A percentile compares a stretch with the other conserved stretches of the same genome.
Evolutionary conservation across 2,329 filamentous ascomycete species (phyloP).

Genomic region (Hymenoscyphus infarciens): DNA sequence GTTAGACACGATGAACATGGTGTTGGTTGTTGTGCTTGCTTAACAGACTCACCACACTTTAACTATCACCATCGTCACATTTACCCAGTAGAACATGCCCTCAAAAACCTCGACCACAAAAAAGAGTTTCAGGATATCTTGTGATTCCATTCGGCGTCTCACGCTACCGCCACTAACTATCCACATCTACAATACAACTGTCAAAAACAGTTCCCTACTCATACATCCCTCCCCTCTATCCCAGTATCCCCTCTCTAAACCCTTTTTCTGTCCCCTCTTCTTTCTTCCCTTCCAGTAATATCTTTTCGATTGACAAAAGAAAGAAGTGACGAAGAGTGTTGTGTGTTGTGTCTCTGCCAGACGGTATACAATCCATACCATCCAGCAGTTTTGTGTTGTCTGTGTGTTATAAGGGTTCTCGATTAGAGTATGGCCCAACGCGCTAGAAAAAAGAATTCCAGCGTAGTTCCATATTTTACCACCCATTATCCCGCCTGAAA

Average conservation of each 20-base stretch:
- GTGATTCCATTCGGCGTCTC: background rate
- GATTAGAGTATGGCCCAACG: slow-evolving; percentile 4
- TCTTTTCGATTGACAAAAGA: slow-evolving; percentile 1
- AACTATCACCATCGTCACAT: background rate
- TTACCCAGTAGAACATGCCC: background rate
- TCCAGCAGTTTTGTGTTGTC: background rate
- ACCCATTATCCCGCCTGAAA: slow-evolving; percentile 4
- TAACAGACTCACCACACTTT: too few species aligned
- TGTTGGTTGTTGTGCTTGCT: too few species aligned
- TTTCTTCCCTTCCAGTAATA: background rate
- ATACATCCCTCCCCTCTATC: background rate
- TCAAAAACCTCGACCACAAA: background rate
- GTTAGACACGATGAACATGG: too few species aligned
- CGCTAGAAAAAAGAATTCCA: background rate
- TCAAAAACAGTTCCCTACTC: background rate
- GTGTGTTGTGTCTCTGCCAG: background rate
- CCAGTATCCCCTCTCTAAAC: background rate
- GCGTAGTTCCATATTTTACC: background rate
- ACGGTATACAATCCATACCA: background rate
- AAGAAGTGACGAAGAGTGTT: background rate
- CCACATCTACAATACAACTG: too few species aligned
- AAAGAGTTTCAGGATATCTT: background rate
- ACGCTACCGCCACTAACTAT: too few species aligned
- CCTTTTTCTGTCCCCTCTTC: background rate
- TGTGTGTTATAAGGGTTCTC: slow-evolving; percentile 2